These are phyloP conservation scores for Colletotrichum sp. DNA, from an alignment of 2,329 filamentous ascomycete species.

Conservation along the genomic window DNA sequence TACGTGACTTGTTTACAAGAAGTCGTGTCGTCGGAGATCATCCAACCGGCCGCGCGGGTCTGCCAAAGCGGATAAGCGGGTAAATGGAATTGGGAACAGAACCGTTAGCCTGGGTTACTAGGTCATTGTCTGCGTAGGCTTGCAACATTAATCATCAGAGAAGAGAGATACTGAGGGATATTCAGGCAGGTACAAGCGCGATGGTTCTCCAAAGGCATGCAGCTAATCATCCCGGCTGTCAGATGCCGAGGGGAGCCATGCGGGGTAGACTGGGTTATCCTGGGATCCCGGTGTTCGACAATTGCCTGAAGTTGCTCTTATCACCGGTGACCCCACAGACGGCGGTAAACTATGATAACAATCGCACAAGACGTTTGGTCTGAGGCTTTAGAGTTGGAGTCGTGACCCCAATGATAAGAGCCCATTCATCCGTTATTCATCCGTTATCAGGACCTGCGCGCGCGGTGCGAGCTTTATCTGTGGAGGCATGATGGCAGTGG, in stretches of 20 bases:
- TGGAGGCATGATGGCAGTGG: background rate
- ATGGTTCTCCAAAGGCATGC: background rate
- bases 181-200: conserved; percentile 9
- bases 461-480: background rate
- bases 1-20: background rate
- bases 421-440: background rate
- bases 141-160: background rate
- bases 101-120: background rate
- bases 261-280: conserved; percentile 11
- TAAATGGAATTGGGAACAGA: background rate
- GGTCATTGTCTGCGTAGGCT: background rate
- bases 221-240: background rate
- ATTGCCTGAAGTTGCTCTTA: background rate
- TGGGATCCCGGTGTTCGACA: background rate
- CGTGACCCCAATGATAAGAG: conserved; percentile 10
- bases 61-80: background rate
- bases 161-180: background rate
- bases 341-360: background rate
- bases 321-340: background rate
- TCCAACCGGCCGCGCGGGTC: background rate
- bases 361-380: background rate
- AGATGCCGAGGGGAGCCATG: background rate
- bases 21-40: background rate
- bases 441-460: background rate
- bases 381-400: background rate